Conservation (phyloP, 345 rosid genomes). For the Brassica cretica region DNA sequence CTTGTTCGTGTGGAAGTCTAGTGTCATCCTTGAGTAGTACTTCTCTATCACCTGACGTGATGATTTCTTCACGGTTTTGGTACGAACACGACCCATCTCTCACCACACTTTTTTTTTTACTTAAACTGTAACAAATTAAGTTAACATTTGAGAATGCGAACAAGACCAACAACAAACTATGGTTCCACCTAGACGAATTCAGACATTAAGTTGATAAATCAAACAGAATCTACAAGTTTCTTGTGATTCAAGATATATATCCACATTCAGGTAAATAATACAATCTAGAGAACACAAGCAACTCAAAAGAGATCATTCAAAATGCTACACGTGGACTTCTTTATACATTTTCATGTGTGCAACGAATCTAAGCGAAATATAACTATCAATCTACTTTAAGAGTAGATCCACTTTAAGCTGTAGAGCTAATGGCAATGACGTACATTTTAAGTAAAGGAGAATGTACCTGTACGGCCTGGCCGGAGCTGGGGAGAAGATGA, state of each 20-base stretch:
- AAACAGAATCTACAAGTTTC: background rate
- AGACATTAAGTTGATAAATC: background rate
- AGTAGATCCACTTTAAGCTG: background rate
- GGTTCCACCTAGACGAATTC: background rate
- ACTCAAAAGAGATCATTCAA: background rate
- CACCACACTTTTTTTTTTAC: background rate
- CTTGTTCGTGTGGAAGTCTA: constrained; percentile 91
- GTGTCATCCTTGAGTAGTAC: constrained; percentile 79
- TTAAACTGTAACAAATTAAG: constrained; percentile 8
- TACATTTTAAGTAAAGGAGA: background rate
- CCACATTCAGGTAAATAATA: background rate
- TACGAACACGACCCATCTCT: constrained; percentile 80
- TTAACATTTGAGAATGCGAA: background rate
- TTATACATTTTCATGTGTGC: background rate
- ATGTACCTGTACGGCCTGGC: constrained; percentile 11
- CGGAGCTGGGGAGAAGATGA: background rate
- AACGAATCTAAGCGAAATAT: background rate
- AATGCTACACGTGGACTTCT: background rate
- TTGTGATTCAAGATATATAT: background rate
- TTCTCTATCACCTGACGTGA: constrained; percentile 84
- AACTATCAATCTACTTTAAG: background rate
- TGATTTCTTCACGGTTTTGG: constrained; percentile 85
- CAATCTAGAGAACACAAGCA: background rate
- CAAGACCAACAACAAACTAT: background rate
- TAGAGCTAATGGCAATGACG: background rate